Evolutionary conservation across 257 asterid genomes (phyloP), one percentile per base, ranked within the genome.

Genomic region (Voacanga thouarsii): DNA sequence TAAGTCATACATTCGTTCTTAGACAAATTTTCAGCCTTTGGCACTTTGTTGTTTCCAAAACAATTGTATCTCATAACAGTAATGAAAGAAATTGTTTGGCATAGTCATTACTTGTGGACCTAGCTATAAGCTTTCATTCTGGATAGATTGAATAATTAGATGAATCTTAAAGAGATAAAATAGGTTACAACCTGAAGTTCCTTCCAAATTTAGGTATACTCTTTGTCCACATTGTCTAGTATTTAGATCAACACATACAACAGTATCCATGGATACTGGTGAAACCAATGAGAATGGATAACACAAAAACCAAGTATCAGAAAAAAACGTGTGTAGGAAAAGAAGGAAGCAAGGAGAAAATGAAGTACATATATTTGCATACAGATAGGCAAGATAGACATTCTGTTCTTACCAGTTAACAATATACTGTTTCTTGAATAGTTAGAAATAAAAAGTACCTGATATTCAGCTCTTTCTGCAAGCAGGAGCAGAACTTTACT

Each of bases 381-480:
- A 49, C 63, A 21, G 3, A 57, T 30, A n/a, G n/a, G 33, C 12
- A 64, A 41, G 28, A n/a, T 59, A 71, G 16, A 21, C 21, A 21
- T 71, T 47, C 41, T 71, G 4, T 21, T 59, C 26, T 16, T 50
- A 41, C 28, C 76, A 30, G 66, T n/a, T 26, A 8, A 23, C 30
- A 28, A 60, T 12, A 50, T 37, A 71, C 12, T 0, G 18, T 50
- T 30, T 43, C 41, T 71, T 60, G 72, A 72, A 74, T n/a, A n/a
- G 43, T 43, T 47, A 30, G 16, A 78, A 55, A 8, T 57, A 55
- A 26, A 26, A 11, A 19, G 51, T 85, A 89, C 94, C 98, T 90
- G 99, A 80, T 87, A 89, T 80, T 96, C 99, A 82, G 93, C 94
- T 86, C 90, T 89, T 84, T 93, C 93, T 26, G 98, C 90, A 77